These are phyloP conservation scores for Coix lacrymajobi DNA, from an alignment of 176 grass and related monocot genomes.

Conservation along the genomic window DNA sequence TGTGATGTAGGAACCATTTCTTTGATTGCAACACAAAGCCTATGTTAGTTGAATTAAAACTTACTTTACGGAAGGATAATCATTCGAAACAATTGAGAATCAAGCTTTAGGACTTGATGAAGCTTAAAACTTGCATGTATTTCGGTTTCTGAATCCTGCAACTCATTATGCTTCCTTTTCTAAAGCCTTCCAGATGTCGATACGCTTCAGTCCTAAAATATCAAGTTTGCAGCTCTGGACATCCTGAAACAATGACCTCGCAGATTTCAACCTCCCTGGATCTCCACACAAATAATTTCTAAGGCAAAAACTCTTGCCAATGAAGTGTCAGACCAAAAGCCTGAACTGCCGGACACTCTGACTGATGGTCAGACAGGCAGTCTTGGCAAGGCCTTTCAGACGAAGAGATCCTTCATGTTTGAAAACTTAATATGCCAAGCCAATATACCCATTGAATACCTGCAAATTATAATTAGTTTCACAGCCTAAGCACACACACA, in stretches of 20 bases:
- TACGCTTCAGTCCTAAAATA: background rate
- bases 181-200: background rate
- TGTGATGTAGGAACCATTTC: no score
- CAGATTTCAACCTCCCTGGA: background rate
- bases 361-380: background rate
- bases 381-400: background rate
- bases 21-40: background rate
- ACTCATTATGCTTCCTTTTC: background rate
- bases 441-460: background rate
- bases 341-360: background rate
- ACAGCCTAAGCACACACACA: background rate
- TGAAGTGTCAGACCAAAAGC: background rate
- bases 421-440: background rate
- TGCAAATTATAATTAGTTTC: conserved; percentile 2
- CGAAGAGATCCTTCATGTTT: background rate
- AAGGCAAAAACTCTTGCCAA: background rate
- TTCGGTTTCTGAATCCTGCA: background rate
- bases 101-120: background rate
- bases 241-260: background rate
- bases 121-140: background rate
- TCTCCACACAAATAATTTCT: background rate
- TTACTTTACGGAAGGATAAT: background rate
- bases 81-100: background rate
- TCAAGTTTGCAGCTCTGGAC: background rate
- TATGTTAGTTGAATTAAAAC: background rate